Evolutionary conservation across 2,329 filamentous ascomycete species (phyloP).

Genomic region (Trichoderma sp.): DNA sequence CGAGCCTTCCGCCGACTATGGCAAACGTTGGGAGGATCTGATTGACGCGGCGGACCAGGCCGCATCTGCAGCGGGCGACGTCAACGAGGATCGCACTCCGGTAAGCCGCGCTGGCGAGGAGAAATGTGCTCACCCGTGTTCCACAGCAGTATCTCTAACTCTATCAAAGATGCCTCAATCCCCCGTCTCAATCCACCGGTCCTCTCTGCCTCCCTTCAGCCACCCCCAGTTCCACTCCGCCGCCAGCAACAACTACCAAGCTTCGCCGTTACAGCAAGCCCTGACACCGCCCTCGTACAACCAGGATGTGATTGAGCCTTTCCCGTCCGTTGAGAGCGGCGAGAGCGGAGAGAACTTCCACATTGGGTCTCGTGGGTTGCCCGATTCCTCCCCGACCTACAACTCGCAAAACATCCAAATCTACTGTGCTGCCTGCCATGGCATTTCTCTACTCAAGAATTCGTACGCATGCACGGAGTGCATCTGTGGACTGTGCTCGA

Average conservation of each 20-base stretch:
- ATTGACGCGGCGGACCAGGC: conserved; percentile 78
- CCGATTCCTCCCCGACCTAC: conserved; percentile 73
- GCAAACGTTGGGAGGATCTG: conserved; percentile 93
- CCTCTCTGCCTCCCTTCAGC: conserved; percentile 63
- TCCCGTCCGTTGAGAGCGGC: conserved; percentile 85
- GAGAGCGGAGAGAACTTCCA: conserved; percentile 73
- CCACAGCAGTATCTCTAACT: not conserved
- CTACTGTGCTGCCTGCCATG: conserved; percentile 86
- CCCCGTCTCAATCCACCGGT: conserved; percentile 64
- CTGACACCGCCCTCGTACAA: conserved; percentile 80
- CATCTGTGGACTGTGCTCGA: conserved; percentile 87
- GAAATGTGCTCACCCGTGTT: not conserved
- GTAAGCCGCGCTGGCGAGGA: conserved; percentile 58
- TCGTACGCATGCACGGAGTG: conserved; percentile 96
- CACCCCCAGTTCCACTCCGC: conserved; percentile 62
- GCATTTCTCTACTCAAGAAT: conserved; percentile 74
- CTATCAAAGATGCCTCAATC: conserved; percentile 62
- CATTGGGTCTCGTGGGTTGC: conserved; percentile 66
- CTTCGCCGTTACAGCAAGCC: conserved; percentile 87
- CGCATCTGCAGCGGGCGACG: conserved; percentile 86
- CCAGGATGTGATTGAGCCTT: conserved; percentile 72
- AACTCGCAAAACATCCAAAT: conserved; percentile 80
- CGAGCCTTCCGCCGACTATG: conserved; percentile 79
- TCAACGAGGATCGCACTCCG: conserved; percentile 88
- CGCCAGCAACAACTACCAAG: conserved; percentile 68